Conservation (phyloP, 768 basidiomycete genomes). For the Suillus discolor region DNA sequence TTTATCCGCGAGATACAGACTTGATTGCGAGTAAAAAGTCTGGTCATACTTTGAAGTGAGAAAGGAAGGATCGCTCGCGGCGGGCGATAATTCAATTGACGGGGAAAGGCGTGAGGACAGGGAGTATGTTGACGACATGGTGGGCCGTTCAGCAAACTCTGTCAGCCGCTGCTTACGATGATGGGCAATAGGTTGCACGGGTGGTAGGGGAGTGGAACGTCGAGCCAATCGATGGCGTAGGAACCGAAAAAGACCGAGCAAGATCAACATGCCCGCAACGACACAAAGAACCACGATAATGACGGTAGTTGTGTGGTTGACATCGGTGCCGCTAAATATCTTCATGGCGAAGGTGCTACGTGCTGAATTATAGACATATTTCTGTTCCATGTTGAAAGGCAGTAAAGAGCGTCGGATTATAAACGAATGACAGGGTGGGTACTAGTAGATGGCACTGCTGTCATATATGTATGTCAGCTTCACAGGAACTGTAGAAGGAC, state of each 20-base stretch:
- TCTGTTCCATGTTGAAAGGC: not conserved
- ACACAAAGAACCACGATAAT: conserved; percentile 53
- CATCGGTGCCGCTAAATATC: not conserved
- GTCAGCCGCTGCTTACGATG: conserved; percentile 55
- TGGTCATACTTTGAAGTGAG: conserved; percentile 23
- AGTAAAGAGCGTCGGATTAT: conserved; percentile 2
- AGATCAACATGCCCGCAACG: conserved; percentile 41
- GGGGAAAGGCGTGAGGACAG: conserved; percentile 25
- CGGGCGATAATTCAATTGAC: conserved; percentile 21
- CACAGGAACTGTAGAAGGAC: not conserved
- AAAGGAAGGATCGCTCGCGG: conserved; percentile 38
- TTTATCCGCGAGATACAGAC: conserved; percentile 19
- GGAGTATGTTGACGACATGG: conserved; percentile 24
- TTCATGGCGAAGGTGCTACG: not conserved
- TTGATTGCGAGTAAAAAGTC: conserved; percentile 19
- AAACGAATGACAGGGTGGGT: not conserved
- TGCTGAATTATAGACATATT: not conserved
- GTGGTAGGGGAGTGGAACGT: conserved; percentile 55
- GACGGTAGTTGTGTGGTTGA: conserved; percentile 34
- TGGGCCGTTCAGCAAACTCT: conserved; percentile 36
- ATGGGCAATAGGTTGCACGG: conserved; percentile 65
- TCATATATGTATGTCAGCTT: not conserved
- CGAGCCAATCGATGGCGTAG: conserved; percentile 36
- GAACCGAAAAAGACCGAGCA: conserved; percentile 41
- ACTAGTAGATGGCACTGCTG: not conserved